Evolutionary conservation across 73 alveolate species (phyloP).

Genomic region (Tetrahymena elliotti): DNA sequence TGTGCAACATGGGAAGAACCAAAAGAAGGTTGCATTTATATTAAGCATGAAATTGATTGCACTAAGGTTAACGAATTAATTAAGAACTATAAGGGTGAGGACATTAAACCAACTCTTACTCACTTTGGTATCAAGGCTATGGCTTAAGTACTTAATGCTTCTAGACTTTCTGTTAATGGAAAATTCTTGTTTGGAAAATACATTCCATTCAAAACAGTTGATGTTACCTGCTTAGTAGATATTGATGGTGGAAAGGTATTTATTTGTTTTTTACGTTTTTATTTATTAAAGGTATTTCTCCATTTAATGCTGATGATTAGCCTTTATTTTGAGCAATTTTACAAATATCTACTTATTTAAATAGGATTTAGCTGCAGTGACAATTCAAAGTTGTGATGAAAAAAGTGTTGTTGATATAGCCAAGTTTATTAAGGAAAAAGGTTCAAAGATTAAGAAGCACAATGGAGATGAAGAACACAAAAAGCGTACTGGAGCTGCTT

Average conservation of each 20-base stretch:
- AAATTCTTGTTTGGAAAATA: constrained; percentile 15
- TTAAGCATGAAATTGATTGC: neutral
- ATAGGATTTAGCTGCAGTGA: constrained; percentile 5
- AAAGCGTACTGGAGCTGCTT: neutral
- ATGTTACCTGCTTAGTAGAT: constrained; percentile 13
- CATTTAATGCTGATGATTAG: neutral
- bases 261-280: neutral
- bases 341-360: neutral
- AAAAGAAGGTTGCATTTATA: neutral
- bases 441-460: neutral
- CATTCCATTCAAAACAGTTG: constrained; percentile 23
- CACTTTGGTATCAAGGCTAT: constrained; percentile 11
- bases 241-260: constrained; percentile 4
- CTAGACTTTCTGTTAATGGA: neutral
- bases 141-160: neutral
- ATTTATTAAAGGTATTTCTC: neutral
- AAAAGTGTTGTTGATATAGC: neutral
- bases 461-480: constrained; percentile 16
- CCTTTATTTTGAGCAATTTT: too few species aligned
- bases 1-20: constrained; percentile 5
- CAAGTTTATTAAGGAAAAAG: neutral
- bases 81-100: neutral
- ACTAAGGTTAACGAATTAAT: neutral
- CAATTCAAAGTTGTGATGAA: neutral
- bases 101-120: neutral